These are phyloP conservation scores for Suhomyces sp. DNA, from an alignment of 805 yeast genomes.

Conservation along the genomic window DNA sequence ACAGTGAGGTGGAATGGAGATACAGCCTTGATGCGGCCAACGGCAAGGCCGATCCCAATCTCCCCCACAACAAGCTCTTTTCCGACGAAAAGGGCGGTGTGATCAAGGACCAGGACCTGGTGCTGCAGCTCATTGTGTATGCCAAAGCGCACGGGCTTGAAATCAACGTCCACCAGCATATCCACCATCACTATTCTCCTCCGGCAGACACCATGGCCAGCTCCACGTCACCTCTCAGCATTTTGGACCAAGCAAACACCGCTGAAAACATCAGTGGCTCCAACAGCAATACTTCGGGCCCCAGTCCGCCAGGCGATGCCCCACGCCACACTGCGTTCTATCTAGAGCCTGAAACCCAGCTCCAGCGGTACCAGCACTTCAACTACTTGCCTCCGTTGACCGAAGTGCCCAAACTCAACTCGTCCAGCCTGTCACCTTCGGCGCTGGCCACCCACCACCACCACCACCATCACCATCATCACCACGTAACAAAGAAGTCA, in stretches of 20 bases:
- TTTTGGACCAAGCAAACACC: neutral
- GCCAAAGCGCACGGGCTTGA: conserved; percentile 57
- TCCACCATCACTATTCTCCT: conserved; percentile 67
- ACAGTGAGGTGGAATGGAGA: conserved; percentile 55
- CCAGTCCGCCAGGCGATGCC: neutral
- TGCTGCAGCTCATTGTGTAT: conserved; percentile 53
- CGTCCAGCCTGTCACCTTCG: conserved; percentile 38
- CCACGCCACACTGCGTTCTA: conserved; percentile 16
- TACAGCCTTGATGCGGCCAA: conserved; percentile 40
- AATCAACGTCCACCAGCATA: conserved; percentile 79
- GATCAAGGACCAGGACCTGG: conserved; percentile 52
- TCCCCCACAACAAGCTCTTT: conserved; percentile 22
- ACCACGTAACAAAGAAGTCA: conserved; percentile 12
- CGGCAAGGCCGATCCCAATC: conserved; percentile 4
- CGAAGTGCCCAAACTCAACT: conserved; percentile 65
- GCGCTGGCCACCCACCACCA: conserved; percentile 19
- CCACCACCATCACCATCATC: conserved; percentile 32
- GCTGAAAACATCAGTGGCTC: neutral
- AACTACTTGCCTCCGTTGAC: conserved; percentile 70
- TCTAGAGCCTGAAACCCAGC: conserved; percentile 50
- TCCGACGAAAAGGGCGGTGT: conserved; percentile 39
- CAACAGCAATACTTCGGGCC: conserved; percentile 1
- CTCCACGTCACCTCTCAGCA: conserved; percentile 9
- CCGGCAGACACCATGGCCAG: conserved; percentile 5
- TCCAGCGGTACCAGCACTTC: conserved; percentile 65